phyloP scores from a whole-genome alignment of 2,329 filamentous ascomycete species.

The Monilinia fructicola region DNA sequence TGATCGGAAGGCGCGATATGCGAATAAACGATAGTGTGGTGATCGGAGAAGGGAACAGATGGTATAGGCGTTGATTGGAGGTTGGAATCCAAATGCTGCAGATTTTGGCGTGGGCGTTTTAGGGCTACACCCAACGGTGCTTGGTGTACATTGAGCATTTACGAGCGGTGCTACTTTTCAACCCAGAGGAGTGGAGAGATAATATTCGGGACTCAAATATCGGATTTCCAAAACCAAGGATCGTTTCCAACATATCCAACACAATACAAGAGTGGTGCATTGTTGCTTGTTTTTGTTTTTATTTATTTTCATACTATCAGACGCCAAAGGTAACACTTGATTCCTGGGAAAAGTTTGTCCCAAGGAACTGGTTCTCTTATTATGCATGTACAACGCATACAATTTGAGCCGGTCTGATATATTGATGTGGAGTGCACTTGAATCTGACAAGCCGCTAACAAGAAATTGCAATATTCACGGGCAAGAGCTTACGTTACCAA shows the following conservation, averaged over 20 bases:
- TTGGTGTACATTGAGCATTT: constrained; percentile 13
- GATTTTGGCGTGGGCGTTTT: constrained; percentile 22
- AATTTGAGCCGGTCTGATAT: constrained; percentile 1
- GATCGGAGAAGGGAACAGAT: not conserved
- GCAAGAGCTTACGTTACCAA: constrained; percentile 1
- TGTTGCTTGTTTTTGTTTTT: constrained; percentile 5
- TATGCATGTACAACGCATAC: constrained; percentile 24
- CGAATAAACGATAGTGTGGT: constrained; percentile 10
- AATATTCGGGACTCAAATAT: constrained; percentile 16
- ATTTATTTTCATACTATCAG: not conserved
- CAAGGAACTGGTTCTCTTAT: constrained; percentile 21
- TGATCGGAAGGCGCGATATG: not conserved
- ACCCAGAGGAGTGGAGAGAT: constrained; percentile 8
- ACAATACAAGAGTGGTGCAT: constrained; percentile 8
- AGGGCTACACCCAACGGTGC: constrained; percentile 14
- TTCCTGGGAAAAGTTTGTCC: constrained; percentile 16
- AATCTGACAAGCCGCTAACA: constrained; percentile 22
- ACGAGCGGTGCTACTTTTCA: constrained; percentile 10
- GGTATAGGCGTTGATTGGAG: constrained; percentile 33
- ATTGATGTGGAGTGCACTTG: constrained; percentile 21
- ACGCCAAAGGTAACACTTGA: constrained; percentile 13
- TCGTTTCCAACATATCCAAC: constrained; percentile 22
- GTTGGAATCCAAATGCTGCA: constrained; percentile 15
- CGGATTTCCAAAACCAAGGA: constrained; percentile 31
- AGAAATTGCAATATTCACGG: constrained; percentile 16